Percentiles rank a stretch among this genome's conserved stretches.
Evolutionary conservation across 2,329 filamentous ascomycete genomes (phyloP).

Genomic region (Botryosphaeria dothidea): DNA sequence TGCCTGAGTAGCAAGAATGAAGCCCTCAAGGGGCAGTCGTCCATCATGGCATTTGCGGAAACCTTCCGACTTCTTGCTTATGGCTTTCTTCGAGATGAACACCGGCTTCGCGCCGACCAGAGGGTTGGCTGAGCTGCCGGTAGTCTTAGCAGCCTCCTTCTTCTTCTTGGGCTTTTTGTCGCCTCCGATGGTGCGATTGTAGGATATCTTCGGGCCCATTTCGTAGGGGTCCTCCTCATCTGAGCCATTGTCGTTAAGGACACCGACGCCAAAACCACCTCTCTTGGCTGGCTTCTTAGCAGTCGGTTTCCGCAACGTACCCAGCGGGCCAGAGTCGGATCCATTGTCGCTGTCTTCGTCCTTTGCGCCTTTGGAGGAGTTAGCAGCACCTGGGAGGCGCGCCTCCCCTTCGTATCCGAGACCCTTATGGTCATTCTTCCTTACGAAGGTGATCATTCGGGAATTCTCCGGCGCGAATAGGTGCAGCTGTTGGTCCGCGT

Average conservation of each 20-base stretch:
- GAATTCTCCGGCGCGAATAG: constrained; percentile 86
- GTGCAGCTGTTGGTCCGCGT: constrained; percentile 54
- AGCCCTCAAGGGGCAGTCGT: constrained; percentile 75
- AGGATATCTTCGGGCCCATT: constrained; percentile 85
- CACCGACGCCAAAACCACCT: constrained; percentile 80
- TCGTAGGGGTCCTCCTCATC: constrained; percentile 95
- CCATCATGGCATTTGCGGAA: constrained; percentile 80
- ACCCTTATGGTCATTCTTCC: constrained; percentile 70
- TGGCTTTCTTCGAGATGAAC: constrained; percentile 70
- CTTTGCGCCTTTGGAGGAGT: constrained; percentile 28
- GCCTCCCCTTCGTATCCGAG: constrained; percentile 66
- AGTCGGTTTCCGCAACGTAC: constrained; percentile 38
- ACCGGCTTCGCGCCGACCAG: constrained; percentile 67
- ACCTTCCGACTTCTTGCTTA: constrained; percentile 43
- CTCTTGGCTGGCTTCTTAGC: constrained; percentile 54
- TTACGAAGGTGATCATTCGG: constrained; percentile 64
- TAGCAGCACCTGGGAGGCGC: constrained; percentile 45
- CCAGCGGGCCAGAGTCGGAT: background rate
- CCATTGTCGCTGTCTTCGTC: constrained; percentile 28
- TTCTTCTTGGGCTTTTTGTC: constrained; percentile 74
- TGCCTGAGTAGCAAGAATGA: constrained; percentile 63
- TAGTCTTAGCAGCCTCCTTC: constrained; percentile 29
- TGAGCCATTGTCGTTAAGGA: constrained; percentile 89
- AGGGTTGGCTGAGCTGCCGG: constrained; percentile 61
- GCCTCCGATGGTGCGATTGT: constrained; percentile 77